Base-by-base conservation (phyloP, 805 yeast species). In the Maudiozyma saulgeensis region DNA sequence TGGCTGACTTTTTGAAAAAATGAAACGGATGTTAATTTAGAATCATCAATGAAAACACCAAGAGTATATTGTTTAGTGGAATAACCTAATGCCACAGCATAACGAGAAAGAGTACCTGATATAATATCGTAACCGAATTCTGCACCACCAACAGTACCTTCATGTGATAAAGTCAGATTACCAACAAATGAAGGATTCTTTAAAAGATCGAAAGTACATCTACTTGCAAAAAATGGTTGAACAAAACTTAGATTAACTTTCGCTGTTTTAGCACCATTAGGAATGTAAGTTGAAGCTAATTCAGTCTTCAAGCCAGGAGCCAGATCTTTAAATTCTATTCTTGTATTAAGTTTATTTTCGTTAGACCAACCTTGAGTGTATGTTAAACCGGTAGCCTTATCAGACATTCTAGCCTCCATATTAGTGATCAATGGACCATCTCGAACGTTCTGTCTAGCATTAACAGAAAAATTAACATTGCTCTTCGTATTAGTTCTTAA, bases 331-430 rank as follows among this genome's bases (percentile, higher is more conserved):
- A 93, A 79, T 77, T 91, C 97, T 61, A 93, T 78, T 79, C 88
- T 91, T 75, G 98, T 87, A 77, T 81, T 84, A 68, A 93, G 76
- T 57, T 84, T 79, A 72, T 91, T 91, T 71, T 95, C 84, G 62
- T 95, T 87, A 76, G 90, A 84, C 96, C 98, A 90, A 68, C 96
- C 96, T 78, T 93, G 98, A 60, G 96, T 89, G 67, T 93, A 75
- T 57, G 96, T 81, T 66, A 93, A 77, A 56, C 97, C 97, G 54
- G 93, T 76, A 55, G 89, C 78, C 78, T 88, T 88, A 81, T 93
- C 99, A 54, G 86, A 73, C 78, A 84, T 87, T 77, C 87, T 88
- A 63, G 95, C 86, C 74, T 93, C 98, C 51, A 93, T 74, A 66
- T 84, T 80, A 60, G 96, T 95, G 55, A 90, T 81, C 60, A 93